Conservation (phyloP, 331 rosid species). For the Ulmus americana region DNA sequence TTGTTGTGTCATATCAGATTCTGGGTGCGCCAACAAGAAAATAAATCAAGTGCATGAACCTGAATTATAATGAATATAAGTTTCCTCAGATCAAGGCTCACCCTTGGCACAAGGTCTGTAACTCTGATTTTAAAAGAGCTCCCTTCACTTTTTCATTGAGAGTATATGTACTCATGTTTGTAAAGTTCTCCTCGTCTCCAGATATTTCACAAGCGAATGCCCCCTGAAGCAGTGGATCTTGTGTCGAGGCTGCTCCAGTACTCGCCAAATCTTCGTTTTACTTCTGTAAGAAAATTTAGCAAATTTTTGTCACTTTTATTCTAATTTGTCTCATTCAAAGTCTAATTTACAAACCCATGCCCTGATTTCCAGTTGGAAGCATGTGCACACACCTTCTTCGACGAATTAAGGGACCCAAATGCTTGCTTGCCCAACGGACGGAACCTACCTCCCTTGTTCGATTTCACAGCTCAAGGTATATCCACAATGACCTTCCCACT, state of each 20-base stretch:
- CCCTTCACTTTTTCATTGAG: not conserved
- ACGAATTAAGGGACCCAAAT: conserved; percentile 65
- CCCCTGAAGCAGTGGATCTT: conserved; percentile 76
- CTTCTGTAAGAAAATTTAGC: conserved; percentile 54
- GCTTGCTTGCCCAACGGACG: conserved; percentile 61
- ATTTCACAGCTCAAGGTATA: conserved; percentile 84
- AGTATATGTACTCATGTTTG: not conserved
- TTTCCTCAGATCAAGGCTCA: conserved; percentile 91
- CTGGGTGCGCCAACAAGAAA: conserved; percentile 87
- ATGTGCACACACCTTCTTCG: conserved; percentile 81
- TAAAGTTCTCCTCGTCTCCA: conserved; percentile 19
- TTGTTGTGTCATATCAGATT: conserved; percentile 36
- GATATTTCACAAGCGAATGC: conserved; percentile 81
- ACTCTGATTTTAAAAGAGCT: conserved; percentile 3
- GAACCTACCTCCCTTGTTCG: conserved; percentile 62
- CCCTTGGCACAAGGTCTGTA: conserved; percentile 86
- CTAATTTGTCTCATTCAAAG: not conserved
- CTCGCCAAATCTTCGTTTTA: conserved; percentile 81
- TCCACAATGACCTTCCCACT: not conserved
- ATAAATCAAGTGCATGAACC: conserved; percentile 95
- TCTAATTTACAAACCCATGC: conserved; percentile 5
- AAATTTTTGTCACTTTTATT: not conserved
- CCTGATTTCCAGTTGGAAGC: conserved; percentile 64
- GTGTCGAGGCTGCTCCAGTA: conserved; percentile 87
- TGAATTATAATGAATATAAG: conserved; percentile 73